Base-by-base conservation (phyloP, 352 stramenopile species). In the Globisporangium carolinianum region DNA sequence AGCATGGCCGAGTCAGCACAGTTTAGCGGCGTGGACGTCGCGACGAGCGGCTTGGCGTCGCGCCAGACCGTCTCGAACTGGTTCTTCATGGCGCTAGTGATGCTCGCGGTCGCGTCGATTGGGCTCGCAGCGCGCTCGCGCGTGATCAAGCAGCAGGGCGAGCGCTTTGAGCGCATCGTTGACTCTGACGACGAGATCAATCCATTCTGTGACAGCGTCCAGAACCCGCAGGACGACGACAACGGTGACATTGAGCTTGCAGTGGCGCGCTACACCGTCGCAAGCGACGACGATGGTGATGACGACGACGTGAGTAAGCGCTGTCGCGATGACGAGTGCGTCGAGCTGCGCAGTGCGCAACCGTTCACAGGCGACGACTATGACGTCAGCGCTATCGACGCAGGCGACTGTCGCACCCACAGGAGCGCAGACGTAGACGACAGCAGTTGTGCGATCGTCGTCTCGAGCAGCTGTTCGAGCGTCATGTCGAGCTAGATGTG, bases 141-240 rank as follows among this genome's bases (percentile, higher is more conserved):
- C 15, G 24, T 51, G 51, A 0, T 42, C 35, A 45, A 57, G 48
- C 45, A 37, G n/a, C 54, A 12, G 1, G 47, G 41, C 5, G 41
- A 47, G 47, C 62, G 38, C 17, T 85, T 87, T 49, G 49, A 86
- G 51, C 63, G 58, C 5, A 48, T 88, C 14, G 56, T 78, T 8
- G 70, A 73, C 49, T 55, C 61, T 0, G 69, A 70, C n/a, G 76
- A 89, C n/a, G 70, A 90, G 60, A 86, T 91, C 63, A 91, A 91
- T 58, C 79, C 78, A 18, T 91, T 91, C 60, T 91, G 81, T 53
- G 60, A 57, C 0, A 66, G 51, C 37, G 15, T 57, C 17, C 32
- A 60, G 0, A 43, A 49, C 32, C 70, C 61, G 15, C 63, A 73
- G 4, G 64, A 81, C 17, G 35, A 63, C 1, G 64, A 75, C 15